Conservation (phyloP, 2,329 filamentous ascomycete genomes). For the Alternaria brassicicola region DNA sequence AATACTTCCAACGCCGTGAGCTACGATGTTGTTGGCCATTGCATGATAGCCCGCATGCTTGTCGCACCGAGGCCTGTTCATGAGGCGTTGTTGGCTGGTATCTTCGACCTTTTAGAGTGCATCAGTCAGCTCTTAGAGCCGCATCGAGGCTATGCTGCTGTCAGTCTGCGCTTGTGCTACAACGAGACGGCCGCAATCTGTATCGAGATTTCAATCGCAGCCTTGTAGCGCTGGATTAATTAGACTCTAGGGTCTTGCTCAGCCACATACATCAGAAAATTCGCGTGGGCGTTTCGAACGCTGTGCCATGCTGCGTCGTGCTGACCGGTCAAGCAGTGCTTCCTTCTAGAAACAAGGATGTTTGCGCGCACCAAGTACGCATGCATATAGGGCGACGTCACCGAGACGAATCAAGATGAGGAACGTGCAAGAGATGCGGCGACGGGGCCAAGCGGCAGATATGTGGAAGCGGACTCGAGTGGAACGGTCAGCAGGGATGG, state of each 20-base stretch:
- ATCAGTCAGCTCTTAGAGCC: neutral
- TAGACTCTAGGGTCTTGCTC: no score
- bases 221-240: neutral
- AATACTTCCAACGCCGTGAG: no score
- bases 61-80: neutral
- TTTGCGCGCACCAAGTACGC: neutral
- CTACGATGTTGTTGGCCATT: neutral
- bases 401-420: neutral
- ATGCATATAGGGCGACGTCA: neutral
- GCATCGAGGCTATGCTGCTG: neutral
- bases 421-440: neutral
- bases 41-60: neutral
- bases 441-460: neutral
- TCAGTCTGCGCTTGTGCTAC: neutral
- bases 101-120: neutral
- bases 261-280: neutral
- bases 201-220: neutral
- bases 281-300: neutral
- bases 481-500: neutral
- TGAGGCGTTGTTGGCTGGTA: neutral
- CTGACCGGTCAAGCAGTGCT: neutral
- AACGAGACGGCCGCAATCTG: neutral
- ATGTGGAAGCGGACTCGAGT: neutral
- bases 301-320: neutral
- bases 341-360: neutral